Conservation (phyloP, 768 basidiomycete species). For the Kwoniella mangroviensis region DNA sequence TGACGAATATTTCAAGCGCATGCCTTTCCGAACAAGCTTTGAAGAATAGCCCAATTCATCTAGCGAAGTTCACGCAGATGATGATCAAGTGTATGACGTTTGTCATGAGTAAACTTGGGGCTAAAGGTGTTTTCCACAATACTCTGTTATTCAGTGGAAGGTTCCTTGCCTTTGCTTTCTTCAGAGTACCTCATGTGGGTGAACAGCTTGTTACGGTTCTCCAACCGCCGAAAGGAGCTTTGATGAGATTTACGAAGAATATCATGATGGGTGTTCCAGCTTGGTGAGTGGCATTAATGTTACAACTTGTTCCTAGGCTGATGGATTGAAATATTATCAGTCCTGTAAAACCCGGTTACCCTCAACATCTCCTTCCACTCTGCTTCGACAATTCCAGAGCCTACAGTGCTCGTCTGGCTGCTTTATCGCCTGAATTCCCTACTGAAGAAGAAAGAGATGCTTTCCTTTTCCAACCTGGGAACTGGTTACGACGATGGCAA, state of each 20-base stretch:
- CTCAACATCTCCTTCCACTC: slow-evolving; percentile 53
- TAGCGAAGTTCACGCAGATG: slow-evolving; percentile 50
- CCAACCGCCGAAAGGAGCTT: slow-evolving; percentile 56
- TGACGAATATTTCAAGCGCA: slow-evolving; percentile 39
- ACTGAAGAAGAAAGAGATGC: slow-evolving; percentile 47
- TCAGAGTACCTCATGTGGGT: slow-evolving; percentile 60
- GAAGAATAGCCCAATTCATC: slow-evolving; percentile 36
- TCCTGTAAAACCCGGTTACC: slow-evolving; percentile 43
- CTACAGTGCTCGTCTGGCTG: slow-evolving; percentile 48
- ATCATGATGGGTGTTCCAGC: slow-evolving; percentile 31
- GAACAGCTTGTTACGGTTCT: slow-evolving; percentile 60
- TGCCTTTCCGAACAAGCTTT: slow-evolving; percentile 56
- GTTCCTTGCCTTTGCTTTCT: slow-evolving; percentile 61
- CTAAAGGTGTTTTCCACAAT: slow-evolving; percentile 62
- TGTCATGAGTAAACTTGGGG: slow-evolving; percentile 60
- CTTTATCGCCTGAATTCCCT: slow-evolving; percentile 40
- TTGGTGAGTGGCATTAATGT: slow-evolving; percentile 22
- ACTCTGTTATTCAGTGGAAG: slow-evolving; percentile 60
- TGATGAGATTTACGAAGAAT: slow-evolving; percentile 56
- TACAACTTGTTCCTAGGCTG: not conserved
- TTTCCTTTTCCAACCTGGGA: slow-evolving; percentile 57
- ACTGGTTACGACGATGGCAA: slow-evolving; percentile 61
- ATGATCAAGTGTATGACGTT: slow-evolving; percentile 58
- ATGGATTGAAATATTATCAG: not conserved
- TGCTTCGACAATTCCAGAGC: slow-evolving; percentile 52